Conservation (phyloP, 2,329 filamentous ascomycete genomes). For the Pseudogymnoascus sp. region DNA sequence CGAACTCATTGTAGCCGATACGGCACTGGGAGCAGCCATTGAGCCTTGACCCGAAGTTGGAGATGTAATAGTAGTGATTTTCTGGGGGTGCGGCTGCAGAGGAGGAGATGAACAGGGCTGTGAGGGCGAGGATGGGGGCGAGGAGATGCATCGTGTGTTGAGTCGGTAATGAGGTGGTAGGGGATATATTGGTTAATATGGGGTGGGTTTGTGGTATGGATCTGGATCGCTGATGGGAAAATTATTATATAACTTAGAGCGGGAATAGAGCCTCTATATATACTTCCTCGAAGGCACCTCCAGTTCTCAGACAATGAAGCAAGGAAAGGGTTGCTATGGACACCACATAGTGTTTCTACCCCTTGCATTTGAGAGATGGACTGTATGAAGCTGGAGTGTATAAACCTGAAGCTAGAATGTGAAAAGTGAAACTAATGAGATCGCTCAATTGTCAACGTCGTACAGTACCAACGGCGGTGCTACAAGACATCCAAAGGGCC, state of each 20-base stretch:
- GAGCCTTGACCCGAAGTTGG: not conserved
- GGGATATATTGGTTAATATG: not conserved
- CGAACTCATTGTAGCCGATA: not conserved
- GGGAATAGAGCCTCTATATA: not conserved
- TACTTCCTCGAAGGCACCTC: not conserved
- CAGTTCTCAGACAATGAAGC: not conserved
- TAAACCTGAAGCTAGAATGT: not conserved
- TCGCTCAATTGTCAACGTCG: not conserved
- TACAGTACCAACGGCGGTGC: not conserved
- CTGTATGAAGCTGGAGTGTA: not conserved
- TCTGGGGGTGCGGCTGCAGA: not conserved
- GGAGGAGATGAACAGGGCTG: not conserved
- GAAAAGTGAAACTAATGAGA: not conserved
- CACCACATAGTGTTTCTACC: not conserved
- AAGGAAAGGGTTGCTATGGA: not conserved
- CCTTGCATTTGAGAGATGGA: not conserved
- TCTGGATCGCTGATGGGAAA: not conserved
- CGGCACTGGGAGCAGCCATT: not conserved
- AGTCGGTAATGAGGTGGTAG: not conserved
- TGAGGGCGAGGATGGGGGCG: not conserved
- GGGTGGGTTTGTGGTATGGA: not conserved
- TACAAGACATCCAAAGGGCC: not conserved
- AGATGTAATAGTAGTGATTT: not conserved
- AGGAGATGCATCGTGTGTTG: not conserved
- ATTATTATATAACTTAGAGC: not conserved